These are phyloP conservation scores for Pyrus betulifolia DNA, from an alignment of 306 rosid genomes.

Conservation along the genomic window DNA sequence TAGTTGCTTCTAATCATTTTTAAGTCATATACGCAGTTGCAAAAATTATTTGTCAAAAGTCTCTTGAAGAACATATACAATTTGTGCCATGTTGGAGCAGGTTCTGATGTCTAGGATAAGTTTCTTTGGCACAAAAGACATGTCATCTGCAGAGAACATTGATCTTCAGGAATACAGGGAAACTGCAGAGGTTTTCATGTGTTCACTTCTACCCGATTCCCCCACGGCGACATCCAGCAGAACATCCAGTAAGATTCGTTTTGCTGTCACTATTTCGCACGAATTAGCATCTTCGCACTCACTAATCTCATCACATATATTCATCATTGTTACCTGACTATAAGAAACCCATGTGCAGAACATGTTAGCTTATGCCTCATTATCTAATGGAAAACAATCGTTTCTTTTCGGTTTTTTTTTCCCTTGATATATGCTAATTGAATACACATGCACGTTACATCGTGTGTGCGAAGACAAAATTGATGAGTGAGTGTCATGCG, in stretches of 20 bases:
- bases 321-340: no score
- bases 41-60: no score
- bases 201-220: slow-evolving; percentile 59
- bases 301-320: no score
- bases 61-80: no score
- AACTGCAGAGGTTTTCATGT: slow-evolving; percentile 48
- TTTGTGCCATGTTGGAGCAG: slow-evolving; percentile 35
- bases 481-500: neutral
- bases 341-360: no score
- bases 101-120: slow-evolving; percentile 55
- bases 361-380: no score
- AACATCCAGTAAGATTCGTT: slow-evolving; percentile 37
- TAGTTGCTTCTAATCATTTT: no score
- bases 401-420: no score
- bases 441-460: neutral
- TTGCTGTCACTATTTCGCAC: neutral
- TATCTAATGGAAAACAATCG: no score
- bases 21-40: neutral
- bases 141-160: slow-evolving; percentile 36
- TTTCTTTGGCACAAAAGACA: slow-evolving; percentile 37
- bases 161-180: slow-evolving; percentile 62
- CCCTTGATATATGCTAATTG: neutral
- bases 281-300: no score
- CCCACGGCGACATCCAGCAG: slow-evolving; percentile 51
- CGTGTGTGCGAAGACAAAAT: neutral